These are phyloP conservation scores for Trypanosoma brucei DNA, from an alignment of 208 protist genomes.

Conservation along the genomic window DNA sequence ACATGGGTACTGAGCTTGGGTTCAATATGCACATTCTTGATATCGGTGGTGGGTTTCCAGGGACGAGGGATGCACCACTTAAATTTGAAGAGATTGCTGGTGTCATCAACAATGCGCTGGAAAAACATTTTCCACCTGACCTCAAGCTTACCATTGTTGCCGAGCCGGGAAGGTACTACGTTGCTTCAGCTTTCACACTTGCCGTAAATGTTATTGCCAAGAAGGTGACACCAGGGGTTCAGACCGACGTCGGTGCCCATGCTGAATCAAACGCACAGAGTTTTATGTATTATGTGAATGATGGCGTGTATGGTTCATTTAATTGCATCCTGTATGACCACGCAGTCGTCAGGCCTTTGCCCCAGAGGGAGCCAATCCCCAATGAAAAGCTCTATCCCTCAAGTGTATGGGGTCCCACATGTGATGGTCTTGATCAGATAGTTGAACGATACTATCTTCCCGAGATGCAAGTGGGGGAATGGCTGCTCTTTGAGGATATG, in stretches of 20 bases:
- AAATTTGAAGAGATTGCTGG: conserved; percentile 55
- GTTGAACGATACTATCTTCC: conserved; percentile 62
- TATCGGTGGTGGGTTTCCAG: conserved; percentile 86
- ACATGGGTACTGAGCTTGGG: conserved; percentile 47
- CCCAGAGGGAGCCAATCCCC: conserved; percentile 36
- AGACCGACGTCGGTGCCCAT: neutral
- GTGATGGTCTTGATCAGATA: conserved; percentile 81
- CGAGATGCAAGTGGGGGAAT: conserved; percentile 77
- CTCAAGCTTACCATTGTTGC: conserved; percentile 53
- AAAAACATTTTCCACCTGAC: conserved; percentile 51
- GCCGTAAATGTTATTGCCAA: conserved; percentile 63
- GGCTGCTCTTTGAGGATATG: conserved; percentile 72
- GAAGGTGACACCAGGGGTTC: conserved; percentile 11
- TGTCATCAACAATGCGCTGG: conserved; percentile 46
- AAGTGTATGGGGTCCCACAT: conserved; percentile 83
- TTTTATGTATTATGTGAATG: conserved; percentile 82
- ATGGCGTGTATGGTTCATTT: conserved; percentile 83
- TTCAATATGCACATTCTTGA: conserved; percentile 81
- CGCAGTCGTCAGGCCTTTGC: conserved; percentile 40
- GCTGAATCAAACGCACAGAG: conserved; percentile 20
- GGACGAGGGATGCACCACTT: conserved; percentile 15
- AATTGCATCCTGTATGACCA: conserved; percentile 87
- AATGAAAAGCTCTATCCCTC: neutral
- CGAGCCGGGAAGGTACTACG: conserved; percentile 85
- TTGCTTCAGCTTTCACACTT: conserved; percentile 57